Evolutionary conservation across 768 basidiomycete species (phyloP), one percentile per base, ranked within the genome.

Genomic region (Botryobasidium botryosum): DNA sequence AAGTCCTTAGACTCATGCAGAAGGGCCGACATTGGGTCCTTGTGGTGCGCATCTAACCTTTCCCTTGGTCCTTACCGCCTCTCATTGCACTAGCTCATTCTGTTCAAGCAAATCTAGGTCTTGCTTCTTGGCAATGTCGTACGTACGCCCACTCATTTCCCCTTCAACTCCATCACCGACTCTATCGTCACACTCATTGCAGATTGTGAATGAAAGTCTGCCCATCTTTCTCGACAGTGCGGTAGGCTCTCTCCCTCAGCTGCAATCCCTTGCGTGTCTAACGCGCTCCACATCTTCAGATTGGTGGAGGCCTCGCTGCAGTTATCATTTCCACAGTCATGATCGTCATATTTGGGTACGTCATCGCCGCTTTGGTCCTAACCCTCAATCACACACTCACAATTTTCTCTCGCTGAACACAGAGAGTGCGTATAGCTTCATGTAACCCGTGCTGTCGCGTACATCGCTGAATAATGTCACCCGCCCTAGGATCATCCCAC

Each of bases 11-110:
- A 24, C 57, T 77, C 13, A 61, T 77, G 69, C 59, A 64, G 29
- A 71, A 66, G 51, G 81, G 84, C 0, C 71, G 85, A 3, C 86
- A 90, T 60, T 90, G 92, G 92, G 87, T 96, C 10, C 71, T 97
- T 6, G 91, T 94, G 42, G 90, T 87, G 55, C 25, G 64, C 58
- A 43, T n/a, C n/a, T n/a, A n/a, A n/a, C 15, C 29, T 31, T 33
- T 27, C 15, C 21, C 17, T 31, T 32, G 12, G 27, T 49, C 21
- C 7, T 15, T n/a, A 26, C 7, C 12, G 13, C 20, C 8, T 21
- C 8, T 33, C 12, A 12, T 31, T 43, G 41, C 8, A 10, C 13
- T 7, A 25, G 20, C 41, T 32, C 38, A 40, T 45, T 12, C 35
- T 20, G 32, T 13, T 5, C 68, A n/a, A n/a, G n/a, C n/a, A n/a